These are phyloP conservation scores for Hymenoscyphus infarciens DNA, from an alignment of 2,329 filamentous ascomycete genomes.

Conservation along the genomic window DNA sequence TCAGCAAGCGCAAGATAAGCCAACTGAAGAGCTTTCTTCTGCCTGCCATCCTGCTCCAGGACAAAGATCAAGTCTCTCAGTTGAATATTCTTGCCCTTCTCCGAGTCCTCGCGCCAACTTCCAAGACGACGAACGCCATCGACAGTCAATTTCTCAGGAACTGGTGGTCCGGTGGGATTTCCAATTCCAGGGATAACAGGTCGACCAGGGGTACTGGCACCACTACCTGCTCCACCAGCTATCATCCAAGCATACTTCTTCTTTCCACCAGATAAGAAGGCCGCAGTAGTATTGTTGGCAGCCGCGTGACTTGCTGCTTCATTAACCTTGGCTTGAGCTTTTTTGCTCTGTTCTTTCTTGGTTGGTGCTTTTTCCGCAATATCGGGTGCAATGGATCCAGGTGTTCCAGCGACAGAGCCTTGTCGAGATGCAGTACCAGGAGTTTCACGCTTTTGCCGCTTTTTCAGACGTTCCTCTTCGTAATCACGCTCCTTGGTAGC, in stretches of 20 bases:
- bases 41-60: constrained; percentile 73
- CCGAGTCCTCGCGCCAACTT: constrained; percentile 73
- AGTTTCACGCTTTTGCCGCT: constrained; percentile 60
- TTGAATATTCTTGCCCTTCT: constrained; percentile 76
- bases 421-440: constrained; percentile 48
- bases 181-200: constrained; percentile 37
- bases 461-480: constrained; percentile 69
- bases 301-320: constrained; percentile 77
- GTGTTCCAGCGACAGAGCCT: constrained; percentile 51
- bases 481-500: constrained; percentile 64
- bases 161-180: constrained; percentile 35
- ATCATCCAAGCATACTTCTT: constrained; percentile 78
- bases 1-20: constrained; percentile 31
- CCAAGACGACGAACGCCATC: constrained; percentile 63
- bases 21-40: constrained; percentile 57
- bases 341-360: constrained; percentile 83
- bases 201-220: constrained; percentile 47
- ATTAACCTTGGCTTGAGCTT: constrained; percentile 67
- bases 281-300: constrained; percentile 77
- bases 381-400: constrained; percentile 61
- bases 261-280: constrained; percentile 65
- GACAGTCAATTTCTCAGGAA: constrained; percentile 46
- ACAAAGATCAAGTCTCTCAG: constrained; percentile 77
- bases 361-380: constrained; percentile 66
- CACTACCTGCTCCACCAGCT: constrained; percentile 51